Evolutionary conservation across 352 stramenopile genomes (phyloP).

Genomic region (Poterioochromonas sp.): DNA sequence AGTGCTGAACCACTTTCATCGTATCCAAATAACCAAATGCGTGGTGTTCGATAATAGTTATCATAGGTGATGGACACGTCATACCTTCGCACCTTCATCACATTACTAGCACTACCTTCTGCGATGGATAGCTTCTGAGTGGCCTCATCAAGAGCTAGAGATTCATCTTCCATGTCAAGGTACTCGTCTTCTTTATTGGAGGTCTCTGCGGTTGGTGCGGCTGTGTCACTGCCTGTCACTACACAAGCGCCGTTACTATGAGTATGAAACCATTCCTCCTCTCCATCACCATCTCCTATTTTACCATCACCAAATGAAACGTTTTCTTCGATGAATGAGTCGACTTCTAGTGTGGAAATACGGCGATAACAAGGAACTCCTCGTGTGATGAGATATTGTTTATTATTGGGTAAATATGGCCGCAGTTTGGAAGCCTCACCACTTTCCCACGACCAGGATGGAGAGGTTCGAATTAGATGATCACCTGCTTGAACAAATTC

Average conservation of each 20-base stretch:
- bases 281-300: conserved; percentile 53
- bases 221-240: conserved; percentile 42
- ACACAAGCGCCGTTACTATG: no score
- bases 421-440: conserved; percentile 46
- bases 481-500: conserved; percentile 89
- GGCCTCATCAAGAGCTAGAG: conserved; percentile 62
- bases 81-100: conserved; percentile 82
- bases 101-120: conserved; percentile 28
- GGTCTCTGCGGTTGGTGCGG: conserved; percentile 59
- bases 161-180: conserved; percentile 65
- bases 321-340: conserved; percentile 34
- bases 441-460: conserved; percentile 80
- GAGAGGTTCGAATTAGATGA: conserved; percentile 89
- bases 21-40: conserved; percentile 94
- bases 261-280: conserved; percentile 58
- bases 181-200: conserved; percentile 57
- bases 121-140: no score
- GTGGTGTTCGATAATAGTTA: conserved; percentile 99
- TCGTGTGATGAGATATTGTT: conserved; percentile 60
- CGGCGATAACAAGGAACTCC: conserved; percentile 65
- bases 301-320: conserved; percentile 27
- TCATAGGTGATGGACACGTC: conserved; percentile 98
- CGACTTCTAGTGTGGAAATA: conserved; percentile 49
- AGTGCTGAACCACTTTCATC: conserved; percentile 56
- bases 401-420: conserved; percentile 53